Evolutionary conservation across 441 rosid genomes (phyloP), one percentile per base, ranked within the genome.

Genomic region (Sinapis alba): DNA sequence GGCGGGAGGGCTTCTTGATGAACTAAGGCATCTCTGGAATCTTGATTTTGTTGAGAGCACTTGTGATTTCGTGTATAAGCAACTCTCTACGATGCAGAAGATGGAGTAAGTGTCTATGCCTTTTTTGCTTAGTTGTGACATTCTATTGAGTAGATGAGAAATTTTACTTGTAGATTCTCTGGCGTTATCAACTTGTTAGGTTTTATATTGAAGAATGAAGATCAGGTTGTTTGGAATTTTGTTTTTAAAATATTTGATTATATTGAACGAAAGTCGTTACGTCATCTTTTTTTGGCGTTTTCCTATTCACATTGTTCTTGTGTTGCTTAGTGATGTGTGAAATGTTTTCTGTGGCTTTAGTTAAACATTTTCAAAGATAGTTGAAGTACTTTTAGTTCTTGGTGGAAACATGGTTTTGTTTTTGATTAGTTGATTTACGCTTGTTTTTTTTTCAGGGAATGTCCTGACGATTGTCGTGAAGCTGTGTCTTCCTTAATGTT

Each of bases 391-490:
- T 36, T 34, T 78, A n/a, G 16, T 72, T 64, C 24, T 57, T 12
- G 2, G 28, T 51, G 51, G 16, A 66, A 60, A 66, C 41, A 47
- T 62, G 23, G 1, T 47, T 57, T 10, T 18, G 26, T 63, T 47
- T 47, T 63, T 47, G 15, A 47, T 64, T 57, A 11, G 64, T 24
- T 74, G 45, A 59, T 69, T n/a, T 74, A 24, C 5, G 23, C 6
- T 56, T 56, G 27, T 0, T 56, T 24, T 41, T 70, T 68, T 27
- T 23, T 84, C 86, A 96, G 99, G 71, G 93, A 80, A 77, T 96
- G 99, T 84, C 98, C 99, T 2, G 90, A 87, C 74, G 97, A 88
- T 38, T 91, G 97, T 67, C 89, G 89, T 82, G 91, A 89, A 81
- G 90, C 93, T 64, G 89, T 90, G 27, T 79, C 97, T 11, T 96